These are phyloP conservation scores for Physaria fendleri DNA, from an alignment of 345 rosid species.

Conservation along the genomic window DNA sequence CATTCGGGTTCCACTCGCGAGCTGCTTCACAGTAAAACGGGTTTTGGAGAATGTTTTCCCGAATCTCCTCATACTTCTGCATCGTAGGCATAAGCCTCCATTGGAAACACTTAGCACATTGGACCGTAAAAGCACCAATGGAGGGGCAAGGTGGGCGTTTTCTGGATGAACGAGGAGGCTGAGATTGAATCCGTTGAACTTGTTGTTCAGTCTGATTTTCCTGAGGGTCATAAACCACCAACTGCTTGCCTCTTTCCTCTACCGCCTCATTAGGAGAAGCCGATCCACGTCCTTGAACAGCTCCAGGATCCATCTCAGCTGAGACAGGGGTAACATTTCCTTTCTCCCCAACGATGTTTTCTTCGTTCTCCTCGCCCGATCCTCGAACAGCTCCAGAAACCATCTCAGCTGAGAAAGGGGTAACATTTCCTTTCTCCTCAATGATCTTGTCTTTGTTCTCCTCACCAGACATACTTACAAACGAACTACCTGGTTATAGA, in stretches of 20 bases:
- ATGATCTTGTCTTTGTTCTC: slow-evolving; percentile 29
- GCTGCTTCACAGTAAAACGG: slow-evolving; percentile 72
- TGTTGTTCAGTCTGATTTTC: slow-evolving; percentile 32
- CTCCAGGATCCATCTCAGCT: slow-evolving; percentile 18
- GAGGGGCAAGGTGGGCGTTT: slow-evolving; percentile 48
- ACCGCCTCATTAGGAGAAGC: slow-evolving; percentile 34
- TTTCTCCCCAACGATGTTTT: slow-evolving; percentile 39
- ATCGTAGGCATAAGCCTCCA: slow-evolving; percentile 93
- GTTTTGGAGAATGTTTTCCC: slow-evolving; percentile 62
- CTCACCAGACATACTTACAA: slow-evolving; percentile 35
- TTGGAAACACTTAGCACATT: slow-evolving; percentile 79
- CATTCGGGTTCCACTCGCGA: slow-evolving; percentile 66
- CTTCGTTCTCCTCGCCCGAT: too few relatives aligned
- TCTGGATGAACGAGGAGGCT: slow-evolving; percentile 30
- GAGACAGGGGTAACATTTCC: slow-evolving; percentile 29
- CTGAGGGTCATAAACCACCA: slow-evolving; percentile 57
- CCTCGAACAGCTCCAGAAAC: slow-evolving; percentile 20
- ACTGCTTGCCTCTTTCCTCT: slow-evolving; percentile 36
- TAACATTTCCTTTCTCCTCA: slow-evolving; percentile 37
- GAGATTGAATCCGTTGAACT: slow-evolving; percentile 21
- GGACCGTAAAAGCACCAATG: slow-evolving; percentile 86
- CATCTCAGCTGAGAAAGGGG: slow-evolving; percentile 21
- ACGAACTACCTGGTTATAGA: slow-evolving; percentile 4
- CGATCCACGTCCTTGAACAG: slow-evolving; percentile 33
- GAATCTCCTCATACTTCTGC: slow-evolving; percentile 85